phyloP scores from a whole-genome alignment of 768 basidiomycete species.

The Lepiota brunneoincarnata region DNA sequence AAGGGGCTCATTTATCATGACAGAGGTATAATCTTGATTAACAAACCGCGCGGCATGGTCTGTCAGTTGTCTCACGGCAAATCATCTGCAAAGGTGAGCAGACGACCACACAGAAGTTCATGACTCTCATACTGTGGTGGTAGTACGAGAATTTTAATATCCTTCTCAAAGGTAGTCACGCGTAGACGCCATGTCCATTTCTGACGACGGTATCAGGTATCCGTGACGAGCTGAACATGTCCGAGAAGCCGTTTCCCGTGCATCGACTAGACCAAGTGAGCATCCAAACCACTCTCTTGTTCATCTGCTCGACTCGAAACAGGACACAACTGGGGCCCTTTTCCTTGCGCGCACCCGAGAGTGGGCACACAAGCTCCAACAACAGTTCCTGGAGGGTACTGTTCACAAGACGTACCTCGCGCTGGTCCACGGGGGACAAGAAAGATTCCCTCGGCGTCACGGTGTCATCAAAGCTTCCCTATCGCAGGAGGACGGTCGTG shows the following conservation, averaged over 20 bases:
- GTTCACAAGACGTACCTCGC: slow-evolving; percentile 64
- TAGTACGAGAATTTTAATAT: slow-evolving; percentile 27
- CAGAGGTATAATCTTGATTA: slow-evolving; percentile 48
- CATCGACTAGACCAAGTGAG: slow-evolving; percentile 68
- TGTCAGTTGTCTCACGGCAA: slow-evolving; percentile 40
- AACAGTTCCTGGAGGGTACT: slow-evolving; percentile 48
- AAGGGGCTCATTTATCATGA: slow-evolving; percentile 46
- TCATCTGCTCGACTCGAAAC: neutral
- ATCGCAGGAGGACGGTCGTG: slow-evolving; percentile 44
- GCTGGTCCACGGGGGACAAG: slow-evolving; percentile 50
- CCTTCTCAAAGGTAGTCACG: slow-evolving; percentile 29
- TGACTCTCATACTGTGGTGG: slow-evolving; percentile 10
- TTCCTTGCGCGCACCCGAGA: slow-evolving; percentile 46
- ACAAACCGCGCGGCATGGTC: slow-evolving; percentile 58
- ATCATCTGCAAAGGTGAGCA: slow-evolving; percentile 16
- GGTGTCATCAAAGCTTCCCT: slow-evolving; percentile 44
- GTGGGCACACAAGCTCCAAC: slow-evolving; percentile 45
- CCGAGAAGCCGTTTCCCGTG: slow-evolving; percentile 39
- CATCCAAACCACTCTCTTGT: neutral
- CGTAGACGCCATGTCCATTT: neutral
- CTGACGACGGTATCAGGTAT: slow-evolving; percentile 18
- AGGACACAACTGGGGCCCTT: slow-evolving; percentile 66
- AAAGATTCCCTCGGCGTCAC: slow-evolving; percentile 37
- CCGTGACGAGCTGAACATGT: slow-evolving; percentile 18
- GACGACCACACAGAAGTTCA: neutral